phyloP scores from a whole-genome alignment of 2,329 filamentous ascomycete genomes.

The Beauveria caledonica region DNA sequence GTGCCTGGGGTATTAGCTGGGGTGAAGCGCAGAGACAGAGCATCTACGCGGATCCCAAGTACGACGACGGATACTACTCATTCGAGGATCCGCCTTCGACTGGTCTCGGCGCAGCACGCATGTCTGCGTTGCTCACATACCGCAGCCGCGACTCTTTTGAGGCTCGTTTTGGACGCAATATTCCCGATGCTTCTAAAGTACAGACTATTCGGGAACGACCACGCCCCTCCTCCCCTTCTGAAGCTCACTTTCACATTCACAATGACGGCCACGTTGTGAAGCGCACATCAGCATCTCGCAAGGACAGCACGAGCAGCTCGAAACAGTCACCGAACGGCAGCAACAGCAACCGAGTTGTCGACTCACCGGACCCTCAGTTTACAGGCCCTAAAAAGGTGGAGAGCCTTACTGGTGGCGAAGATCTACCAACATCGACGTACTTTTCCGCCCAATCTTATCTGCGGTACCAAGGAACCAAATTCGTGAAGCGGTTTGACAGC shows the following conservation, averaged over 20 bases:
- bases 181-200: slow-evolving; percentile 71
- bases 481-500: slow-evolving; percentile 92
- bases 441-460: slow-evolving; percentile 98
- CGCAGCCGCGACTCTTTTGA: slow-evolving; percentile 96
- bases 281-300: slow-evolving; percentile 40
- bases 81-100: slow-evolving; percentile 80
- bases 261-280: slow-evolving; percentile 70
- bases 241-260: slow-evolving; percentile 72
- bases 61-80: slow-evolving; percentile 90
- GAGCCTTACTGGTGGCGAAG: slow-evolving; percentile 43
- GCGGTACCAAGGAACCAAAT: slow-evolving; percentile 92
- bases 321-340: slow-evolving; percentile 20
- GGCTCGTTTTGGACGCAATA: slow-evolving; percentile 87
- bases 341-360: slow-evolving; percentile 18
- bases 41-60: slow-evolving; percentile 98
- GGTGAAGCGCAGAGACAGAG: slow-evolving; percentile 81
- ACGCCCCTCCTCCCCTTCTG: slow-evolving; percentile 52
- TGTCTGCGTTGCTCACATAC: slow-evolving; percentile 94
- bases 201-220: slow-evolving; percentile 71
- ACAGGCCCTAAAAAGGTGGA: slow-evolving; percentile 48
- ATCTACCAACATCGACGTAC: slow-evolving; percentile 62
- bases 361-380: slow-evolving; percentile 54
- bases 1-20: slow-evolving; percentile 88
- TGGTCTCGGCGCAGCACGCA: slow-evolving; percentile 86
- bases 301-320: slow-evolving; percentile 29